These are phyloP conservation scores for Tricholoma sp. DNA, from an alignment of 768 basidiomycete species.

Conservation along the genomic window DNA sequence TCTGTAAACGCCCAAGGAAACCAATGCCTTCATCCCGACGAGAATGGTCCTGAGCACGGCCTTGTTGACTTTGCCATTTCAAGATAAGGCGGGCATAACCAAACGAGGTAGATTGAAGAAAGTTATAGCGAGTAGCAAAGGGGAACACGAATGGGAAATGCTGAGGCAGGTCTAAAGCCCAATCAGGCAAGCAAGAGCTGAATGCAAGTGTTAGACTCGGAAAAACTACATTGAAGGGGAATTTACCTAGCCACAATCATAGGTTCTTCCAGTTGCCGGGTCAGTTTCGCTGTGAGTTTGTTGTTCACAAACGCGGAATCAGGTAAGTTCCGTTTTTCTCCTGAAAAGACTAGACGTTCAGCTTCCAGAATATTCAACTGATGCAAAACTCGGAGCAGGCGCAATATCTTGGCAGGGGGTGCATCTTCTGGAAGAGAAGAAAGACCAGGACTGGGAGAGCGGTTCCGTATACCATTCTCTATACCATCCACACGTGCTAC, in stretches of 20 bases:
- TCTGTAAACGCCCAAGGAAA: constrained; percentile 86
- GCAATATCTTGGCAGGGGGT: constrained; percentile 85
- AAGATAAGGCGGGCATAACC: constrained; percentile 94
- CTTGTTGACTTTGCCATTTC: constrained; percentile 91
- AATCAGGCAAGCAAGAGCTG: constrained; percentile 94
- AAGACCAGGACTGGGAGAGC: constrained; percentile 61
- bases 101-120: constrained; percentile 96
- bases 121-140: constrained; percentile 94
- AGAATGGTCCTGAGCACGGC: constrained; percentile 69
- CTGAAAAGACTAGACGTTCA: constrained; percentile 49
- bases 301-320: constrained; percentile 94
- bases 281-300: constrained; percentile 96
- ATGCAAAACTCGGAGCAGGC: constrained; percentile 83
- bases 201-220: constrained; percentile 4
- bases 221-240: neutral
- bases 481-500: constrained; percentile 35
- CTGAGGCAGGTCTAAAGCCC: constrained; percentile 93
- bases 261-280: constrained; percentile 92
- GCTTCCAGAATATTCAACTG: constrained; percentile 72
- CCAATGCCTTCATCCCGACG: constrained; percentile 88
- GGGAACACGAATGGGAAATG: constrained; percentile 99
- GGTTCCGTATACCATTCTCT: constrained; percentile 43
- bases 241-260: constrained; percentile 96
- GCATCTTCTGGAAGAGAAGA: constrained; percentile 82
- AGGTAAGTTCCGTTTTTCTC: constrained; percentile 54